Evolutionary conservation across 2,329 filamentous ascomycete genomes (phyloP), one percentile per base, ranked within the genome.

Genomic region (Thielaviopsis euricoi): DNA sequence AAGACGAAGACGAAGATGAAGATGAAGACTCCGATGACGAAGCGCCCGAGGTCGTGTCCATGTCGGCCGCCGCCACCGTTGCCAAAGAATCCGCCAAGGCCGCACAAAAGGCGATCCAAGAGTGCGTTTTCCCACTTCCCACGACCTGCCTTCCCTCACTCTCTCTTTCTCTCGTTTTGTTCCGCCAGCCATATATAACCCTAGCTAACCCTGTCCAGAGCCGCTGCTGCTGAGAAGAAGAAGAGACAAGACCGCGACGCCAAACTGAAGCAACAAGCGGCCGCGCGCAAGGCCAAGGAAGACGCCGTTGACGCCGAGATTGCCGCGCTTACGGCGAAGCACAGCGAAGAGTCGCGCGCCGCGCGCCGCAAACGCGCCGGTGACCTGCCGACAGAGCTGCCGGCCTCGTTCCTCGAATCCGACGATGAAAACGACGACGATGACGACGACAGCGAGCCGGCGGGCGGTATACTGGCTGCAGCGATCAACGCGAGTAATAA

Each of bases 11-110:
- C 25, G 9, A 12, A 46, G 51, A 26, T 58, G 29, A n/a, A 6
- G 70, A 70, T 1, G 72, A 73, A 3, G 71, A 71, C 12, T 74
- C 73, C 49, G 76, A 78, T 50, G 77, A 81, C 56, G 78, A 76
- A 53, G 78, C 78, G 0, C 79, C 79, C 9, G 79, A 82, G 66
- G 78, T 76, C 2, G 73, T 82, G n/a, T 81, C 79, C 0, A 77
- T 77, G 1, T 66, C 69, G 13, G 71, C 71, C 53, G 76, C 73
- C 2, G 77, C 76, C 1, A 71, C 69, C 15, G 69, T 75, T 60
- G 69, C 71, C 22, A 71, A 73, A 60, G 71, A 75, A 62, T 72
- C 73, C 2, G 70, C 72, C 1, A 71, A 76, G 60, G 73, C 71
- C 15, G 73, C 73, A 43, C 71, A 74, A 59, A 75, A 76, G 60